A percentile compares a stretch with the other conserved stretches of the same genome.
These are phyloP conservation scores for Xylaria flabelliformis DNA, from an alignment of 495 filamentous ascomycete species.

Conservation along the genomic window DNA sequence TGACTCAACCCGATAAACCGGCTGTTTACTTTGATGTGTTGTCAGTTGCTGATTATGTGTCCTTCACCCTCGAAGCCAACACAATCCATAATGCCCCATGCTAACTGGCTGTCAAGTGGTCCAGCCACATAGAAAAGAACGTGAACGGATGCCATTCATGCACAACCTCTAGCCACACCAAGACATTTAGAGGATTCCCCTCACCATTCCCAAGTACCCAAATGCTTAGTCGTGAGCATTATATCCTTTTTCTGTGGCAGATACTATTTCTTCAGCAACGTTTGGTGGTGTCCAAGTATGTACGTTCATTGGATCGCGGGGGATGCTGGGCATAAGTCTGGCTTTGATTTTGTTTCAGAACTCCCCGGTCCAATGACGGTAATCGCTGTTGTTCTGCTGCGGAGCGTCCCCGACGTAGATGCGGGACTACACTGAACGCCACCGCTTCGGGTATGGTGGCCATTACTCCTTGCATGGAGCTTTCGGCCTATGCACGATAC, in stretches of 20 bases:
- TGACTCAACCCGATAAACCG: conserved; percentile 13
- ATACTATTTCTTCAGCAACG: conserved; percentile 8
- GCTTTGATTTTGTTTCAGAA: conserved; percentile 21
- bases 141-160: conserved; percentile 6
- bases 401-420: conserved; percentile 21
- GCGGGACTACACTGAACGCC: conserved; percentile 9
- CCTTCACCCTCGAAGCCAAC: conserved; percentile 9
- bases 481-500: conserved; percentile 23
- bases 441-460: conserved; percentile 23
- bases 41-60: conserved; percentile 13
- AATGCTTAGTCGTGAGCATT: not conserved
- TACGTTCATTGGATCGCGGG: conserved; percentile 19
- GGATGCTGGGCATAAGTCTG: not conserved
- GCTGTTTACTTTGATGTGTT: conserved; percentile 25
- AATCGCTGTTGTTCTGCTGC: not conserved
- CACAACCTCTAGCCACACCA: conserved; percentile 12
- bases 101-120: conserved; percentile 10
- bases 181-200: conserved; percentile 4
- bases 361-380: conserved; percentile 9
- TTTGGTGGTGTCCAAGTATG: conserved; percentile 15
- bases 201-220: not conserved
- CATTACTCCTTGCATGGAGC: not conserved
- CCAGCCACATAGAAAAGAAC: conserved; percentile 8
- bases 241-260: not conserved
- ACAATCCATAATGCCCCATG: not conserved